Base-by-base conservation (phyloP, 1,139 yeast genomes). In the Magnusiomyces ingens region DNA sequence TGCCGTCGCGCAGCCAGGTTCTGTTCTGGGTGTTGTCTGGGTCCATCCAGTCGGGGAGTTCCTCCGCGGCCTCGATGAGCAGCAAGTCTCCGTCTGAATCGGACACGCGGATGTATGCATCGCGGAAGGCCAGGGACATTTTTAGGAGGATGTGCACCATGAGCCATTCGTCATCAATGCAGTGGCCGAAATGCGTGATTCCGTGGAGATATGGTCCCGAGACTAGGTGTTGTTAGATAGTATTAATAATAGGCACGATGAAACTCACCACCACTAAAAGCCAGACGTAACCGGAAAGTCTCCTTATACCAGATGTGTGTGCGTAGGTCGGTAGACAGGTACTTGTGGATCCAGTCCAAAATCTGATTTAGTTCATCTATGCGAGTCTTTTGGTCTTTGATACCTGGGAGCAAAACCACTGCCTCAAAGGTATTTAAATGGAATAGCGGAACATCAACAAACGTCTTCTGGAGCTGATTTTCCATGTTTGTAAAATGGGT, bases 51-150 rank as follows among this genome's bases (percentile, higher is more conserved):
- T 48, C 51, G 6, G 43, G 37, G 13, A 35, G n/a, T 2, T 42
- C 40, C 36, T 49, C 54, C 3, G 42, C 41, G 3, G 52, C 48
- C 22, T 35, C 49, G 1, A 54, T 45, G 18, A 54, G 18, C 26
- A 51, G 48, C 13, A 50, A 18, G 35, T 54, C 57, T n/a, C 57
- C 57, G 52, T 51, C 48, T 11, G 42, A 21, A 37, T 49, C 49
- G 12, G 43, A 40, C 1, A 54, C 36, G 37, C 57, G 43, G 8
- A 42, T 45, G 29, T 18, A 48, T 10, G 51, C 51, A 2, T 50
- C 52, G 2, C 49, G 46, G 41, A 38, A 50, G 13, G 11, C 21
- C 4, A 15, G 17, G 8, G 53, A 43, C 12, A 48, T 5, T 6
- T 37, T 15, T 17, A 36, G 21, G 19, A 48, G 17, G 15, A 52